These are phyloP conservation scores for Bertia moriformis DNA, from an alignment of 2,329 filamentous ascomycete species.

Conservation along the genomic window DNA sequence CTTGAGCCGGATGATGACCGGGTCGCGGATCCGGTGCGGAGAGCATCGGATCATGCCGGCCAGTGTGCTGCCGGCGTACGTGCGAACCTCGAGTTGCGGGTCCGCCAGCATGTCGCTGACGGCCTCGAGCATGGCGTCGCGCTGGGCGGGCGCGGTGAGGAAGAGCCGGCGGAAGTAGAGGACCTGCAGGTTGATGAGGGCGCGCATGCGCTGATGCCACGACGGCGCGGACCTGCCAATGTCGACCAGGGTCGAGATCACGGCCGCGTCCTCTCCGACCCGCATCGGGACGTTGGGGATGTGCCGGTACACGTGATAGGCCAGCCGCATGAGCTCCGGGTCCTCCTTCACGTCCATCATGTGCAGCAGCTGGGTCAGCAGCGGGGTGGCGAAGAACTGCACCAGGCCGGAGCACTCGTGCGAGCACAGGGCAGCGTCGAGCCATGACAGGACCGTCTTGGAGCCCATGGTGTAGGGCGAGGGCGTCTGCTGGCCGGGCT, in stretches of 20 bases:
- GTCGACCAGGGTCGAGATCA: conserved; percentile 72
- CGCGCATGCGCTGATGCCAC: conserved; percentile 90
- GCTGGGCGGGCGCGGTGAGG: conserved; percentile 60
- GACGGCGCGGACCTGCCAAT: conserved; percentile 73
- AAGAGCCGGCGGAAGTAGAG: conserved; percentile 96
- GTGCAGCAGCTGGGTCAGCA: conserved; percentile 85
- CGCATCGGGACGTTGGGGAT: conserved; percentile 89
- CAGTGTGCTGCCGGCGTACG: conserved; percentile 79
- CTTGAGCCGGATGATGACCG: conserved; percentile 64
- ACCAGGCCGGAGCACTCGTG: conserved; percentile 86
- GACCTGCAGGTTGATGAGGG: conserved; percentile 96
- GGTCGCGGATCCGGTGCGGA: conserved; percentile 62
- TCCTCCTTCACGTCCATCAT: conserved; percentile 99
- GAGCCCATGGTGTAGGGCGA: conserved; percentile 90
- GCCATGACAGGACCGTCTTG: conserved; percentile 90
- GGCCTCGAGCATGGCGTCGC: conserved; percentile 70
- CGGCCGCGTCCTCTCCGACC: conserved; percentile 67
- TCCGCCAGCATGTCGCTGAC: conserved; percentile 95
- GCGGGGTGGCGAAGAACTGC: conserved; percentile 78
- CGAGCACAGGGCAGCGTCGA: conserved; percentile 82
- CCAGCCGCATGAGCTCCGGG: conserved; percentile 80
- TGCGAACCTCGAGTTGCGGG: conserved; percentile 80
- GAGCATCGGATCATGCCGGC: conserved; percentile 98
- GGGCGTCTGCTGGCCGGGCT: conserved; percentile 79
- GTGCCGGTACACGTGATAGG: conserved; percentile 93